phyloP scores from a whole-genome alignment of 768 basidiomycete species.

The Rhodosporidiobolus sp. region DNA sequence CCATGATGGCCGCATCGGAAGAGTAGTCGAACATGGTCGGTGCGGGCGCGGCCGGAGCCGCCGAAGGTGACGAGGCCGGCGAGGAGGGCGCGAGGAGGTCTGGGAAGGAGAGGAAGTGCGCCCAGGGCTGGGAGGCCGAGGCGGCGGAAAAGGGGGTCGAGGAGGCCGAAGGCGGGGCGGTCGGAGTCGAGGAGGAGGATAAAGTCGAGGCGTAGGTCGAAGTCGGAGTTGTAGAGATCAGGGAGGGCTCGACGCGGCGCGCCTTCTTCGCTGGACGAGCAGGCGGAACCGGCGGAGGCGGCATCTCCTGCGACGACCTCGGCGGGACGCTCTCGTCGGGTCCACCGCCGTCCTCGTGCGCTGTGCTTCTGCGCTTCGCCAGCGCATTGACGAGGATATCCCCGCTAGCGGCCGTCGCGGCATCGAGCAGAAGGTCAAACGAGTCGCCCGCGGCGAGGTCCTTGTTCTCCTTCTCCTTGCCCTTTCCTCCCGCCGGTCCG shows the following conservation, averaged over 20 bases:
- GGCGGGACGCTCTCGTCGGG: not conserved
- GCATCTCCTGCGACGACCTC: slow-evolving; percentile 20
- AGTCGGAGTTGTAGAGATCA: slow-evolving; percentile 6
- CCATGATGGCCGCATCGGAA: not conserved
- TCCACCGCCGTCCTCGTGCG: not conserved
- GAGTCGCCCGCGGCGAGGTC: not conserved
- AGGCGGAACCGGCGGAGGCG: slow-evolving; percentile 18
- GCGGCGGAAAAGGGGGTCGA: not conserved
- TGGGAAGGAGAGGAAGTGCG: slow-evolving; percentile 12
- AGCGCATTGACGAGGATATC: not conserved
- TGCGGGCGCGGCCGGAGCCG: not conserved
- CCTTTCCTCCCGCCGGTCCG: not conserved
- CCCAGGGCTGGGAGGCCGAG: not conserved
- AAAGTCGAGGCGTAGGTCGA: not conserved
- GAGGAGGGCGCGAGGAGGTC: not conserved
- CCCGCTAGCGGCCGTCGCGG: not conserved
- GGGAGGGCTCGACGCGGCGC: slow-evolving; percentile 31
- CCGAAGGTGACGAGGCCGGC: not conserved
- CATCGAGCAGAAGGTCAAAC: not conserved
- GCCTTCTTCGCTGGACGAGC: slow-evolving; percentile 23
- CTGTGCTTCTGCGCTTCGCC: not conserved
- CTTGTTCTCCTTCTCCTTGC: not conserved
- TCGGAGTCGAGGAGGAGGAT: not conserved
- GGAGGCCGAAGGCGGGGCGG: not conserved
- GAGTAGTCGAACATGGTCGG: slow-evolving; percentile 4